Percentiles rank a stretch among this genome's conserved stretches.
Conservation (phyloP, 1,139 yeast genomes). For the Yamadazyma dendronema region DNA sequence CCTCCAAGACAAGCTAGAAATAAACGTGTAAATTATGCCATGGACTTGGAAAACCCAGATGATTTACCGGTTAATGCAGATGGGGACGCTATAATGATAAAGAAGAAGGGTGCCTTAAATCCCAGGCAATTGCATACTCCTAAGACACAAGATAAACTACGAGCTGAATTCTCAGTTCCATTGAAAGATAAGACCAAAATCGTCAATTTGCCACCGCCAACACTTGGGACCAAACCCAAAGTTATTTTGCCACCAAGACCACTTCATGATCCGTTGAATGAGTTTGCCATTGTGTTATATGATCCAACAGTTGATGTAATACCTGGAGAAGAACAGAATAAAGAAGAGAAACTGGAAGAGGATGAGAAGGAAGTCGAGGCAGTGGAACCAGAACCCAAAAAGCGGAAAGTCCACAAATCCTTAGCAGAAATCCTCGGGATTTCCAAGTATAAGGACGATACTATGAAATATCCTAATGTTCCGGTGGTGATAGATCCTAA, state of each 20-base stretch:
- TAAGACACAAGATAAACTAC: slow-evolving; percentile 34
- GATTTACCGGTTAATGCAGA: slow-evolving; percentile 24
- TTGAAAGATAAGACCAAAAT: slow-evolving; percentile 33
- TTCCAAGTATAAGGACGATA: slow-evolving; percentile 48
- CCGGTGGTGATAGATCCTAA: slow-evolving; percentile 96
- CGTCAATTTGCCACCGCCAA: slow-evolving; percentile 59
- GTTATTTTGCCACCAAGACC: slow-evolving; percentile 80
- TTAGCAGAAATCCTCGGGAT: slow-evolving; percentile 83
- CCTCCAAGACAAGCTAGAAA: slow-evolving; percentile 26
- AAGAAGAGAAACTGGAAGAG: slow-evolving; percentile 16
- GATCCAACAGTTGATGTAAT: slow-evolving; percentile 88
- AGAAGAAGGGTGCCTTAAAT: slow-evolving; percentile 50
- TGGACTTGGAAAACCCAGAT: slow-evolving; percentile 15
- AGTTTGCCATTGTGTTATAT: slow-evolving; percentile 89
- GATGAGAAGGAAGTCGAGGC: slow-evolving; percentile 17
- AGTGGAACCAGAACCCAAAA: slow-evolving; percentile 17
- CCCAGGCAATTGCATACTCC: slow-evolving; percentile 33
- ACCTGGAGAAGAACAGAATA: slow-evolving; percentile 27
- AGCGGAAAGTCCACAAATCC: slow-evolving; percentile 54
- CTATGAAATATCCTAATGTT: slow-evolving; percentile 69
- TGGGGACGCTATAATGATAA: slow-evolving; percentile 26
- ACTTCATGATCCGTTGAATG: slow-evolving; percentile 88
- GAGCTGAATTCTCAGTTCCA: slow-evolving; percentile 51
- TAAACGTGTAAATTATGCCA: slow-evolving; percentile 29
- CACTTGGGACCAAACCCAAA: slow-evolving; percentile 75